Conservation (phyloP, 2,329 filamentous ascomycete genomes). For the Xenoacremonium recifei region DNA sequence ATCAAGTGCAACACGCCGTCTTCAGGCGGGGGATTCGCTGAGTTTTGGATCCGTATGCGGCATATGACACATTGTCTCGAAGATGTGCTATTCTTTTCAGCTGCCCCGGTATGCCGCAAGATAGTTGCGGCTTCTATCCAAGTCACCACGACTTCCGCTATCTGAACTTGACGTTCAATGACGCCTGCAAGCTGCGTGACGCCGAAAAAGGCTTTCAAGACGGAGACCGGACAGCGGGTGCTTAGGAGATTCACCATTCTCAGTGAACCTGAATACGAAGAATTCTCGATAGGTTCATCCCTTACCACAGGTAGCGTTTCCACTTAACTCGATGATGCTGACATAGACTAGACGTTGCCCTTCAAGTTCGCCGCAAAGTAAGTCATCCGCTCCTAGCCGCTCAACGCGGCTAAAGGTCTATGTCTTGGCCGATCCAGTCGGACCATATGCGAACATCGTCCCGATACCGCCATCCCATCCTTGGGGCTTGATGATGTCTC, state of each 20-base stretch:
- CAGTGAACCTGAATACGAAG: too few species aligned
- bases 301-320: constrained; percentile 32
- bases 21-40: constrained; percentile 21
- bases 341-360: constrained; percentile 32
- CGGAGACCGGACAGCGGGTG: constrained; percentile 36
- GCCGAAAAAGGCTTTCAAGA: constrained; percentile 47
- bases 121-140: constrained; percentile 36
- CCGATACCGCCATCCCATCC: constrained; percentile 45
- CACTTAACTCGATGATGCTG: constrained; percentile 39
- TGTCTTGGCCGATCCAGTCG: constrained; percentile 50
- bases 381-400: constrained; percentile 35
- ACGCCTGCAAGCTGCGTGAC: constrained; percentile 43
- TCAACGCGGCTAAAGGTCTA: constrained; percentile 42
- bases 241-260: constrained; percentile 42
- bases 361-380: constrained; percentile 26
- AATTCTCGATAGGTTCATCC: background rate
- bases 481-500: constrained; percentile 38
- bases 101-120: constrained; percentile 41
- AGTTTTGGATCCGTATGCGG: constrained; percentile 42
- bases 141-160: constrained; percentile 26
- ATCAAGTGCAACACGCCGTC: constrained; percentile 47
- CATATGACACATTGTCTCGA: constrained; percentile 50
- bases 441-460: constrained; percentile 49
- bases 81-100: constrained; percentile 45
- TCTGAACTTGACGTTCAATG: constrained; percentile 34